A percentile compares a stretch with the other conserved stretches of the same genome.
These are phyloP conservation scores for Polysphondylium violaceum DNA, from an alignment of 78 protist species.

Conservation along the genomic window DNA sequence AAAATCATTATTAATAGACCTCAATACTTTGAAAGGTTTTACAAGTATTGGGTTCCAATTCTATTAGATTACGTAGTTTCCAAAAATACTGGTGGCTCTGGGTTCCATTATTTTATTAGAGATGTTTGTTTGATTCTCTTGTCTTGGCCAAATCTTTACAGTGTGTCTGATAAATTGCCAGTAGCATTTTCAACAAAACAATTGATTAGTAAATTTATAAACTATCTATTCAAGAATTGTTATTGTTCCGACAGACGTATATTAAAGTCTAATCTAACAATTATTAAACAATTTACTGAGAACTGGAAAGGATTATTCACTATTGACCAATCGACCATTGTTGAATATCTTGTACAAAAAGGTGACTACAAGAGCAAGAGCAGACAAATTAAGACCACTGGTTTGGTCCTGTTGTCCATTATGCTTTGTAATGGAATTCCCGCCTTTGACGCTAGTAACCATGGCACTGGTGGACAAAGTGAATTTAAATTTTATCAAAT, in stretches of 20 bases:
- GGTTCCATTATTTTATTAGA: conserved; percentile 81
- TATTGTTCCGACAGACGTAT: conserved; percentile 38
- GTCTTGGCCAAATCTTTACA: conserved; percentile 48
- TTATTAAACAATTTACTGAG: conserved; percentile 62
- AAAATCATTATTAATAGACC: conserved; percentile 80
- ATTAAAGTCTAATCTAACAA: conserved; percentile 58
- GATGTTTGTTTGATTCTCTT: conserved; percentile 66
- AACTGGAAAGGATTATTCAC: conserved; percentile 66
- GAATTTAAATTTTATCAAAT: conserved; percentile 75
- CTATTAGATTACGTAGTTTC: conserved; percentile 43
- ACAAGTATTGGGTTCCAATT: conserved; percentile 57
- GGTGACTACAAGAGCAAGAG: conserved; percentile 49
- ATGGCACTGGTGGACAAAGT: neutral
- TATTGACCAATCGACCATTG: conserved; percentile 12
- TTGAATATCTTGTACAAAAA: conserved; percentile 11
- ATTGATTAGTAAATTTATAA: conserved; percentile 23
- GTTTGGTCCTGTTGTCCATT: conserved; percentile 60
- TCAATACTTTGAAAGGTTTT: conserved; percentile 56
- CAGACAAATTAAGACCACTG: conserved; percentile 44
- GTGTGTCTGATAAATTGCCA: neutral
- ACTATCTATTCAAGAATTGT: conserved; percentile 45
- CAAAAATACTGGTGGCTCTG: conserved; percentile 47
- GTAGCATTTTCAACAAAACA: neutral
- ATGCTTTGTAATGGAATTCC: conserved; percentile 52
- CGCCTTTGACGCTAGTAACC: conserved; percentile 26